These are phyloP conservation scores for Fusarium sp. DNA, from an alignment of 2,329 filamentous ascomycete genomes.

Conservation along the genomic window DNA sequence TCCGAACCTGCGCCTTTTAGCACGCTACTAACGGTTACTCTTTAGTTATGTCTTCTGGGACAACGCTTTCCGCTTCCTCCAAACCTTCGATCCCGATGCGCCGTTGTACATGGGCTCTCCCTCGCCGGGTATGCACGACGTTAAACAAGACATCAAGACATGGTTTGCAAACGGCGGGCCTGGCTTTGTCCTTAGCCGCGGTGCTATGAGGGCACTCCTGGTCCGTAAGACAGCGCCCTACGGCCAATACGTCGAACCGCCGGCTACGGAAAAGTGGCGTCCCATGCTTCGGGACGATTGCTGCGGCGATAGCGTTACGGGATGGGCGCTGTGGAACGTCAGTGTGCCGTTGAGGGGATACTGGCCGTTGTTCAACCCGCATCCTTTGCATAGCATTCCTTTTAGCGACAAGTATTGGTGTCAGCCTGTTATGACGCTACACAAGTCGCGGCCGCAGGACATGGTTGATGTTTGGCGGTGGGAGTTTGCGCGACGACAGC, in stretches of 20 bases:
- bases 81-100: slow-evolving; percentile 57
- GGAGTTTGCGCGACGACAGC: slow-evolving; percentile 49
- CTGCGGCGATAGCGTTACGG: slow-evolving; percentile 64
- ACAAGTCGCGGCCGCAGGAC: slow-evolving; percentile 59
- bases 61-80: slow-evolving; percentile 61
- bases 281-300: slow-evolving; percentile 58
- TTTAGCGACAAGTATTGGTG: slow-evolving; percentile 62
- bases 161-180: slow-evolving; percentile 63
- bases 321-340: slow-evolving; percentile 57
- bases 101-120: slow-evolving; percentile 63
- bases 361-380: slow-evolving; percentile 62
- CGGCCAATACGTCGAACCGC: slow-evolving; percentile 54
- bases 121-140: slow-evolving; percentile 52
- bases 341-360: slow-evolving; percentile 58
- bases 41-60: slow-evolving; percentile 49
- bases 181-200: slow-evolving; percentile 59
- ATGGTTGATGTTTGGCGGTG: slow-evolving; percentile 62
- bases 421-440: slow-evolving; percentile 61
- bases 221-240: slow-evolving; percentile 45
- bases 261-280: slow-evolving; percentile 54
- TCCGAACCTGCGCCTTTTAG: background rate
- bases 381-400: slow-evolving; percentile 61
- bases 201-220: slow-evolving; percentile 56
- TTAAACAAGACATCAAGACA: slow-evolving; percentile 46
- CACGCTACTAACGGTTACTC: background rate